Evolutionary conservation across 352 stramenopile species (phyloP).

Genomic region (Phytopythium montanum): DNA sequence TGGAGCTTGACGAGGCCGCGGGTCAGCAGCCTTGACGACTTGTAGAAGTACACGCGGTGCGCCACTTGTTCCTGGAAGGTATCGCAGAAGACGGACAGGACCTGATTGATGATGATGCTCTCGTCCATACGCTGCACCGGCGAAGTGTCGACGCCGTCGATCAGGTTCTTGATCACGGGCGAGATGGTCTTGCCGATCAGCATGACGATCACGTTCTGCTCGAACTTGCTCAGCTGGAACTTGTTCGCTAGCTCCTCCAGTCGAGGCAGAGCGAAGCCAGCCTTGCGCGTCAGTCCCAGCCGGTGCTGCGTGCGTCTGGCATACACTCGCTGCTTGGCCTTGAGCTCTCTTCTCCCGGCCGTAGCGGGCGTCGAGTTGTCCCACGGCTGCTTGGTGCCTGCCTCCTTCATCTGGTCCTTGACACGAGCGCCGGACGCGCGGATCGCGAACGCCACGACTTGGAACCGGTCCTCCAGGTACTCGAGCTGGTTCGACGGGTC

Average conservation of each 20-base stretch:
- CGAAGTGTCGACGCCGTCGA: slow-evolving; percentile 82
- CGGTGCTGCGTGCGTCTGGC: slow-evolving; percentile 63
- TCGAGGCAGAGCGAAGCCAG: slow-evolving; percentile 54
- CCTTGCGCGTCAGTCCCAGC: slow-evolving; percentile 58
- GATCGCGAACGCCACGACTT: slow-evolving; percentile 87
- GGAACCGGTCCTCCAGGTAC: slow-evolving; percentile 87
- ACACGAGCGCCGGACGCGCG: slow-evolving; percentile 75
- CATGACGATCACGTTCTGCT: slow-evolving; percentile 90
- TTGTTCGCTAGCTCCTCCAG: slow-evolving; percentile 72
- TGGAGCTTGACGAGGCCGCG: slow-evolving; percentile 81
- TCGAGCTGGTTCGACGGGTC: slow-evolving; percentile 80
- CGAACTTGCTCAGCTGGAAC: slow-evolving; percentile 84
- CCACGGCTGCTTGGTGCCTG: slow-evolving; percentile 79
- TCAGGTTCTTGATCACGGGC: slow-evolving; percentile 85
- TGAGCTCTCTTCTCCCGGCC: slow-evolving; percentile 72
- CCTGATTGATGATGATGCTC: slow-evolving; percentile 89
- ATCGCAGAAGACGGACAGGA: slow-evolving; percentile 86
- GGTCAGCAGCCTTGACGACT: slow-evolving; percentile 72
- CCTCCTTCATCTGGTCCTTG: slow-evolving; percentile 90
- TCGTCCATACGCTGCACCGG: slow-evolving; percentile 87
- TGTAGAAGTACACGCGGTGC: slow-evolving; percentile 88
- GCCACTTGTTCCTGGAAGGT: slow-evolving; percentile 87
- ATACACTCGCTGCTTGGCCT: slow-evolving; percentile 84
- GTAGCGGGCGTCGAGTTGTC: slow-evolving; percentile 57
- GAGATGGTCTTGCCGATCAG: slow-evolving; percentile 89